Base-by-base conservation (phyloP, 2,329 filamentous ascomycete species). In the Colletotrichum brevisporum region DNA sequence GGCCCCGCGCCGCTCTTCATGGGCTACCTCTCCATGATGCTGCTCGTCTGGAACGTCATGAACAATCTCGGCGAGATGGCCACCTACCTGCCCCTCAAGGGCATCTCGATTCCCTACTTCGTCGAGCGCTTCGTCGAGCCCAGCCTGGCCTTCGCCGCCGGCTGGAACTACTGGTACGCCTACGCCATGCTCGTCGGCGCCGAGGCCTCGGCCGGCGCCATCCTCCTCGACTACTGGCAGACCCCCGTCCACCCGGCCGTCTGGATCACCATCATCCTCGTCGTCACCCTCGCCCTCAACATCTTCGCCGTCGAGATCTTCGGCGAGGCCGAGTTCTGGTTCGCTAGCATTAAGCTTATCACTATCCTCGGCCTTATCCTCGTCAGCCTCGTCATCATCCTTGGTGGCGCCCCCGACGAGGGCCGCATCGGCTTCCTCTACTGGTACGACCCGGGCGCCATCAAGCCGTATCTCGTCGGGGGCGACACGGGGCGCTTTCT, bases 1-100 rank as follows among this genome's bases (percentile, higher is more conserved):
- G 90, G 90, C 2, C 90, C 90, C 3, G 91, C 90, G 5, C 90
- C 91, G 0, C 80, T 94, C 16, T 86, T 94, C 76, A 90, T 94
- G 78, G 90, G 88, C 26, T 94, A 93, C 77, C 73, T 87, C 6
- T 82, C 81, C 71, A 87, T 88, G 85, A 87, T 86, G 82, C 27
- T 80, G 3, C 75, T 88, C 10, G 85, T 88, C 27, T 88, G 84
- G 82, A 78, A 82, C 62, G 79, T 88, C 63, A 88, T 88, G 86
- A 87, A 88, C 76, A 74, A 79, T 67, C 79, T 89, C 9, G 86
- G 82, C 9, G 87, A 89, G 75, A 88, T 89, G 83, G 82, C 83
- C 1, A 84, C 84, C 1, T 88, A 85, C 59, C 81, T 89, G 0
- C 86, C 87, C 1, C 81, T 89, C 76, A 84, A 83, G 60, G 87